Evolutionary conservation across 2,329 filamentous ascomycete species (phyloP).

Genomic region (Hirsutella rhossiliensis): DNA sequence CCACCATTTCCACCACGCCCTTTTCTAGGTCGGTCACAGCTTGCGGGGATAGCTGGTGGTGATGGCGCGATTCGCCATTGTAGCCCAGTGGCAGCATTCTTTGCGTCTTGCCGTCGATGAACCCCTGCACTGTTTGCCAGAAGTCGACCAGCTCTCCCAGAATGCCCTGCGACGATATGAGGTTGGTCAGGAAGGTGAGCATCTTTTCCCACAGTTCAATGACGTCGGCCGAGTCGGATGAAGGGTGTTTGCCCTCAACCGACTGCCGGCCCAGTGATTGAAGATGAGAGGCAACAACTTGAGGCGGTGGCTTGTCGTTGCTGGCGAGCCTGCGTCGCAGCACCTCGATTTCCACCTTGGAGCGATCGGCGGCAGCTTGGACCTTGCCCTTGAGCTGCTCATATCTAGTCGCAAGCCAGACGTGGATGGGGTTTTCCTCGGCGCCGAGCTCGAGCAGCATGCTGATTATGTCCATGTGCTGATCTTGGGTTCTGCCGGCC

Average conservation of each 20-base stretch:
- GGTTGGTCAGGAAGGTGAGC: constrained; percentile 55
- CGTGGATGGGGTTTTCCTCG: constrained; percentile 91
- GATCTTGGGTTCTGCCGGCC: constrained; percentile 54
- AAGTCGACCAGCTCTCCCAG: constrained; percentile 86
- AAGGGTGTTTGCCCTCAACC: constrained; percentile 45
- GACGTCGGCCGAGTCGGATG: constrained; percentile 68
- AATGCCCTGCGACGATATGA: constrained; percentile 70
- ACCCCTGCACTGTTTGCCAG: constrained; percentile 84
- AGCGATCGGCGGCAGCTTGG: constrained; percentile 66
- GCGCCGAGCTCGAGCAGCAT: constrained; percentile 88
- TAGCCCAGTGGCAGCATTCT: constrained; percentile 67
- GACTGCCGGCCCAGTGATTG: constrained; percentile 59
- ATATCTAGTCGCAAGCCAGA: constrained; percentile 85
- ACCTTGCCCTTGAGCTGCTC: constrained; percentile 85
- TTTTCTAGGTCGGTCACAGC: constrained; percentile 62
- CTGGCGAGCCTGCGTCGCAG: constrained; percentile 69
- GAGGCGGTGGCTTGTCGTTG: constrained; percentile 56
- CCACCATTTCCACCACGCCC: constrained; percentile 71
- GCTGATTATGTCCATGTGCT: constrained; percentile 82
- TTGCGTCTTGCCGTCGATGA: constrained; percentile 79
- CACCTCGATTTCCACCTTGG: constrained; percentile 85
- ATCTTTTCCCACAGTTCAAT: constrained; percentile 92
- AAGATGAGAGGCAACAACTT: constrained; percentile 62
- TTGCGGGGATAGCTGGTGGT: constrained; percentile 67
- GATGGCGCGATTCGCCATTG: constrained; percentile 66